Evolutionary conservation across 192 early-diverging fungal species (phyloP), one percentile per base, ranked within the genome.

Genomic region (Coemansia sp.): DNA sequence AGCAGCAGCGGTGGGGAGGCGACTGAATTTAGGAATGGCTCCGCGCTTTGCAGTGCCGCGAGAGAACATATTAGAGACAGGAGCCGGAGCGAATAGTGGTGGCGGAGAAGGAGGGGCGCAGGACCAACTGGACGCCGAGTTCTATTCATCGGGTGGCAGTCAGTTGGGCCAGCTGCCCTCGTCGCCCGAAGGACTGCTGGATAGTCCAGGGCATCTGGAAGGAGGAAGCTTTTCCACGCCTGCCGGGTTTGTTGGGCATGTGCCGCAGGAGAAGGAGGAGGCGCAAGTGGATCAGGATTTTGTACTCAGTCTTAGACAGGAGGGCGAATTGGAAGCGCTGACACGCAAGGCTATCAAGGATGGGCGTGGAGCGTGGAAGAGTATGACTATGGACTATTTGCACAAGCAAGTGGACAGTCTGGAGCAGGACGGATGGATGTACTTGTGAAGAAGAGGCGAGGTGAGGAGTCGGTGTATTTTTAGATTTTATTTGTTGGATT

Each of bases 381-480:
- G 63, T 2, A 57, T 76, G 15, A 66, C 55, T 5, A 76, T 81
- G 78, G 37, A 61, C 46, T 40, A 22, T 10, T 48, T 81, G 32
- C 39, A 65, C 11, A 63, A 66, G 16, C 72, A 81, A 22, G 65
- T 76, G 13, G 70, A 52, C 18, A 63, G 72, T 10, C 47, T 81
- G 16, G 67, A 70, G 2, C 64, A 76, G 2, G 78, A 81, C 62
- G 57, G 63, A 15, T 81, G 78, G 78, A 69, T 81, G 63, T 76
- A 71, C 40, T 21, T 4, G 10, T 52, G n/a, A 52, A 6, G 32
- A 32, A 4, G 4, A 32, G 4, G 32, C 2, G 1, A 32, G 4
- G 32, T 32, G 4, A 32, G 32, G 32, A 32, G 32, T 2, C 32
- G 32, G 32, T 32, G 32, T 1, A 32, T 32, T 32, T 32, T 32